Evolutionary conservation across 352 stramenopile species (phyloP).

Genomic region (Phytophthora idaei): DNA sequence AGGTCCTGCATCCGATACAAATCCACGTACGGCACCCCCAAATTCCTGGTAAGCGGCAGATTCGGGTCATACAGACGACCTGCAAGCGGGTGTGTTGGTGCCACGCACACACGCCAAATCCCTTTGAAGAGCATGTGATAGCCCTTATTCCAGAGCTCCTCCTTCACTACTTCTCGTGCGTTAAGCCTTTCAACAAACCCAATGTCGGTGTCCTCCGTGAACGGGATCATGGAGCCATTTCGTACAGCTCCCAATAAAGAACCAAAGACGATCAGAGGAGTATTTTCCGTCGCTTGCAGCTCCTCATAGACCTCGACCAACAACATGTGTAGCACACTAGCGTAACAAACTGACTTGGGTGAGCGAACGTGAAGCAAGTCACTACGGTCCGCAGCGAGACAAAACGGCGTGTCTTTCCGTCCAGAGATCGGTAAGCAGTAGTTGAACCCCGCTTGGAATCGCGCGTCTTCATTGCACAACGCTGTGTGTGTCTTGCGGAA

Average conservation of each 20-base stretch:
- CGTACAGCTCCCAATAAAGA: constrained; percentile 57
- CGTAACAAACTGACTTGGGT: constrained; percentile 46
- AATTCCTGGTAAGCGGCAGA: constrained; percentile 8
- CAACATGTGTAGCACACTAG: constrained; percentile 58
- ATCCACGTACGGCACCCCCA: constrained; percentile 43
- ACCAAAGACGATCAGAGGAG: constrained; percentile 46
- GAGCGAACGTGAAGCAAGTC: constrained; percentile 41
- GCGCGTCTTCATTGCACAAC: constrained; percentile 26
- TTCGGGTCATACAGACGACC: constrained; percentile 37
- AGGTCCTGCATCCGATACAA: constrained; percentile 36
- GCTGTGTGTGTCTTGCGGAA: constrained; percentile 26
- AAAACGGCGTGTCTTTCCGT: constrained; percentile 53
- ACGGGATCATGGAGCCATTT: constrained; percentile 54
- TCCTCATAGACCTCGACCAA: constrained; percentile 61
- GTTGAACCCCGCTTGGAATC: neutral
- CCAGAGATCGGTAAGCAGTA: constrained; percentile 62
- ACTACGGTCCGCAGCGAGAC: constrained; percentile 44
- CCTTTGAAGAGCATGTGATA: constrained; percentile 54
- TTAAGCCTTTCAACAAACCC: constrained; percentile 33
- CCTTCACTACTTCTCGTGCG: constrained; percentile 14
- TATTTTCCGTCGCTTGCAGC: constrained; percentile 27
- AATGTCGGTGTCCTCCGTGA: constrained; percentile 60
- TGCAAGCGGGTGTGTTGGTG: constrained; percentile 47
- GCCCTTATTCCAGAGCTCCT: constrained; percentile 38
- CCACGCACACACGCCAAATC: constrained; percentile 49